Evolutionary conservation across 345 rosid species (phyloP).

Genomic region (Euclidium syriacum): DNA sequence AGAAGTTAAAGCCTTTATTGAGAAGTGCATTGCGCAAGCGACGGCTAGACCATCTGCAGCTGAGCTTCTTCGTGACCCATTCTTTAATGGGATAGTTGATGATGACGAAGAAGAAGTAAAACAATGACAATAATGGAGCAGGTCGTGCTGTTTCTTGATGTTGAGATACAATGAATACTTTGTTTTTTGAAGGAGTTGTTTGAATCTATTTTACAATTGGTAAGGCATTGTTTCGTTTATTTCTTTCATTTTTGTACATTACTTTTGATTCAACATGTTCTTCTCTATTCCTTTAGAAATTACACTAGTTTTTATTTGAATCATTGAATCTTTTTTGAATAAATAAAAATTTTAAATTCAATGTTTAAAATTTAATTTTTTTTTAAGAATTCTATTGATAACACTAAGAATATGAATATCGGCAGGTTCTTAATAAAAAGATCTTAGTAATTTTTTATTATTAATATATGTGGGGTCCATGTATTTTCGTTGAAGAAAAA

Average conservation of each 20-base stretch:
- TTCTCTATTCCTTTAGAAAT: too few relatives aligned
- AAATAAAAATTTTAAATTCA: too few relatives aligned
- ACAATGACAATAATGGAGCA: constrained; percentile 4
- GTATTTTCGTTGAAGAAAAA: too few relatives aligned
- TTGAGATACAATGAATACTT: not conserved
- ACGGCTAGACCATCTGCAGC: constrained; percentile 66
- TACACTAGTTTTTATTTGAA: not conserved
- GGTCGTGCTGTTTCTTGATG: constrained; percentile 18
- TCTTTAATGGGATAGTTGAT: constrained; percentile 52
- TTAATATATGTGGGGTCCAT: too few relatives aligned
- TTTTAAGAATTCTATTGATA: too few relatives aligned
- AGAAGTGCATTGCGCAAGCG: constrained; percentile 60
- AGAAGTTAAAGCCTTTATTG: constrained; percentile 65
- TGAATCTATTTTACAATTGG: not conserved
- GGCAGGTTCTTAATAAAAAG: too few relatives aligned
- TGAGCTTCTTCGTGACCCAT: constrained; percentile 61
- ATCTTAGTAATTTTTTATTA: too few relatives aligned
- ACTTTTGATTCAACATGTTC: not conserved
- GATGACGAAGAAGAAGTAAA: constrained; percentile 45
- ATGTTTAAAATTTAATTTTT: too few relatives aligned
- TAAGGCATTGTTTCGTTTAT: constrained; percentile 2
- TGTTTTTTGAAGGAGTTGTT: not conserved
- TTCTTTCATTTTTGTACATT: constrained; percentile 12
- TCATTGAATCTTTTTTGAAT: too few relatives aligned
- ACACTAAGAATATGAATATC: too few relatives aligned